A percentile compares a stretch with the other conserved stretches of the same genome.
Conservation (phyloP, 208 protist species). For the Novymonas esmeraldas region DNA sequence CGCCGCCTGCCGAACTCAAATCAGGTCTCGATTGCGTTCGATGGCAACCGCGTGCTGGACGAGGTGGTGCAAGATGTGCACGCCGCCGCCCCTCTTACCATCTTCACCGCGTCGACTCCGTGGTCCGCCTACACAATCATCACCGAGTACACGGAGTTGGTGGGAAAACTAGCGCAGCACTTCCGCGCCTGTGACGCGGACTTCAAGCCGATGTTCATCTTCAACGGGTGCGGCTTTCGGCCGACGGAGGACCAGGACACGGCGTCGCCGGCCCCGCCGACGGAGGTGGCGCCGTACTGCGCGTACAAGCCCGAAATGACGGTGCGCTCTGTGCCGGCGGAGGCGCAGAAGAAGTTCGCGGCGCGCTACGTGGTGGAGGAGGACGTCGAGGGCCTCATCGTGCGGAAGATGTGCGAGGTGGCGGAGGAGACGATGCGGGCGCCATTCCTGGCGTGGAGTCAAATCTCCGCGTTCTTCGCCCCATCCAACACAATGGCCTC, state of each 20-base stretch:
- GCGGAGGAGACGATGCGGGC: slow-evolving; percentile 73
- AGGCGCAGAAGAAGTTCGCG: slow-evolving; percentile 44
- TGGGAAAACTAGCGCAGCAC: slow-evolving; percentile 26
- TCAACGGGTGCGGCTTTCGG: slow-evolving; percentile 64
- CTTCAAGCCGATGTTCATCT: slow-evolving; percentile 59
- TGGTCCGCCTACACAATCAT: slow-evolving; percentile 70
- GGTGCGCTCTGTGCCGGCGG: slow-evolving; percentile 23
- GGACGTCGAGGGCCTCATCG: slow-evolving; percentile 79
- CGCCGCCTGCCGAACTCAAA: slow-evolving; percentile 48
- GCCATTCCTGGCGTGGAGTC: slow-evolving; percentile 86
- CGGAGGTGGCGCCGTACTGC: slow-evolving; percentile 19
- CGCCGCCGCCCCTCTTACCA: slow-evolving; percentile 49
- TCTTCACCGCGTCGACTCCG: slow-evolving; percentile 75
- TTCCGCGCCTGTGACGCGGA: slow-evolving; percentile 20
- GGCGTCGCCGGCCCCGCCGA: slow-evolving; percentile 23
- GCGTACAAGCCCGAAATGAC: slow-evolving; percentile 23
- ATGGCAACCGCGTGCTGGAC: slow-evolving; percentile 85
- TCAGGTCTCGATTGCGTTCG: slow-evolving; percentile 64
- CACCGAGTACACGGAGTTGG: slow-evolving; percentile 35
- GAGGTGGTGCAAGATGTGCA: slow-evolving; percentile 68
- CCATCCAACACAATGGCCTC: slow-evolving; percentile 47
- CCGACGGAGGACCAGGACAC: slow-evolving; percentile 34
- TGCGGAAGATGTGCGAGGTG: slow-evolving; percentile 51
- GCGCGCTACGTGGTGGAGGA: slow-evolving; percentile 78
- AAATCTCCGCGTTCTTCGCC: slow-evolving; percentile 79